Percentiles rank a stretch among this genome's conserved stretches.
Conservation (phyloP, 2,329 filamentous ascomycete genomes). For the Ophiostoma populinum region DNA sequence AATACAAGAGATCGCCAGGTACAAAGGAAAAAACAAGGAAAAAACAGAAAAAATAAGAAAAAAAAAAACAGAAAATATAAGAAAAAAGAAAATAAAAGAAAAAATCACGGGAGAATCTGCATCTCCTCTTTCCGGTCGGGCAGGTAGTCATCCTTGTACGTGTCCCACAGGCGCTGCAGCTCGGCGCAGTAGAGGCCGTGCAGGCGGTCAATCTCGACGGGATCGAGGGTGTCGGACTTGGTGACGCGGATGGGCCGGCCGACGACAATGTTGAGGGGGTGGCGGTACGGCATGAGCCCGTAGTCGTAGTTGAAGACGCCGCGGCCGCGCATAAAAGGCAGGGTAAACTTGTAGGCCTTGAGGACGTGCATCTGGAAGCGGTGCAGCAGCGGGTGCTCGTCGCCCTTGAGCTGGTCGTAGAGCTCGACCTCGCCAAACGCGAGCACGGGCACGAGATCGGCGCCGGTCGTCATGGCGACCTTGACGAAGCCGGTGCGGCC, state of each 20-base stretch:
- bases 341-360: slow-evolving; percentile 75
- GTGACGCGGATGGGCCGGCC: slow-evolving; percentile 62
- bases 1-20: neutral
- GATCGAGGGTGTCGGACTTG: slow-evolving; percentile 43
- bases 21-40: neutral
- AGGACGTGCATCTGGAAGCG: slow-evolving; percentile 71
- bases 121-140: slow-evolving; percentile 44
- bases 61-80: neutral
- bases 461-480: slow-evolving; percentile 78
- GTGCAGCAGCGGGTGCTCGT: slow-evolving; percentile 63
- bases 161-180: slow-evolving; percentile 54
- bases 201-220: slow-evolving; percentile 61
- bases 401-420: slow-evolving; percentile 74
- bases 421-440: slow-evolving; percentile 92
- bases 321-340: slow-evolving; percentile 76
- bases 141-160: slow-evolving; percentile 63
- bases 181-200: slow-evolving; percentile 67
- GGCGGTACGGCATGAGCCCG: slow-evolving; percentile 83
- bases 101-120: slow-evolving; percentile 32
- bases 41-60: neutral
- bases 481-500: slow-evolving; percentile 87
- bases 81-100: neutral
- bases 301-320: slow-evolving; percentile 98
- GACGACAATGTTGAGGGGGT: slow-evolving; percentile 76
- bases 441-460: slow-evolving; percentile 81